Conservation (phyloP, 1,284 basidiomycete genomes). For the Tilletia caries region DNA sequence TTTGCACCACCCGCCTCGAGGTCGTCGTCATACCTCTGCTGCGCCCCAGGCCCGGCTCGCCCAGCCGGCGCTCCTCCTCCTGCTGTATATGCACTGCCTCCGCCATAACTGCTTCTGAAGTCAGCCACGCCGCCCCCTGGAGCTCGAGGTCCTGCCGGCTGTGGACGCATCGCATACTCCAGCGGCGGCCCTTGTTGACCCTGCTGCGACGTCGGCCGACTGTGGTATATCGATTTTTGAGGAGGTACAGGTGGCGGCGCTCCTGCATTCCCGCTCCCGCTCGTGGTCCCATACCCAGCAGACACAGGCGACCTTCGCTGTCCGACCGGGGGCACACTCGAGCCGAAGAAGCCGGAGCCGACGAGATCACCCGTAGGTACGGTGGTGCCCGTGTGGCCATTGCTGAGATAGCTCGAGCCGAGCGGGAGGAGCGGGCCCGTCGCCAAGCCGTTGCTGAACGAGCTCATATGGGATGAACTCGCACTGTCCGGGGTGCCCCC, state of each 20-base stretch:
- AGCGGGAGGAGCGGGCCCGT: slow-evolving; percentile 7
- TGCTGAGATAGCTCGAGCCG: slow-evolving; percentile 10
- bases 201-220: neutral
- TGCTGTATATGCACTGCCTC: neutral
- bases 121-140: too few relatives aligned
- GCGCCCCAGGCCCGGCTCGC: neutral
- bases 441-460: slow-evolving; percentile 9
- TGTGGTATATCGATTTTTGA: slow-evolving; percentile 7
- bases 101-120: too few relatives aligned
- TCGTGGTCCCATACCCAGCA: neutral
- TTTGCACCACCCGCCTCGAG: neutral
- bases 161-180: too few relatives aligned
- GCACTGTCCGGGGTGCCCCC: slow-evolving; percentile 9
- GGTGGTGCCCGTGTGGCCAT: neutral
- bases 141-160: too few relatives aligned
- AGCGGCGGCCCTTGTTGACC: too few relatives aligned
- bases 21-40: slow-evolving; percentile 10
- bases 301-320: slow-evolving; percentile 1
- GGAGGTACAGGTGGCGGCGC: neutral
- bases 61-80: neutral
- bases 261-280: neutral
- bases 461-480: slow-evolving; percentile 5
- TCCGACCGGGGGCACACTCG: neutral
- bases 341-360: neutral
- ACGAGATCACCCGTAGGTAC: neutral